Conservation (phyloP, 2,329 filamentous ascomycete genomes). For the Macrophomina phaseolina region DNA sequence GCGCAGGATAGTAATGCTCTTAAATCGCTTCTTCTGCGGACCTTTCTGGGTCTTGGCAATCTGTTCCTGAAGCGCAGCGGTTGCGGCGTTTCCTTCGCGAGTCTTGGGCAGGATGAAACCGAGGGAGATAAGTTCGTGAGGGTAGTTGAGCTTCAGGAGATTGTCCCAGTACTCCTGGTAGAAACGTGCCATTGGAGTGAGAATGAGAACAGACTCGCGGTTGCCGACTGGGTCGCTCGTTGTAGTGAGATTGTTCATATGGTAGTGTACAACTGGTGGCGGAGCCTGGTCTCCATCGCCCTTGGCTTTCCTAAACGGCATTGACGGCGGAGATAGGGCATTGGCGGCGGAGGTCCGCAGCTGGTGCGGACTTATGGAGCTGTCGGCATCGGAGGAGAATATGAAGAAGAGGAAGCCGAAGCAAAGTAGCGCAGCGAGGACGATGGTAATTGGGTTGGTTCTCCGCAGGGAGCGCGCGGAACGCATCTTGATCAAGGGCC, state of each 20-base stretch:
- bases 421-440: slow-evolving; percentile 73
- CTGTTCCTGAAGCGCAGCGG: slow-evolving; percentile 79
- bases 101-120: slow-evolving; percentile 97
- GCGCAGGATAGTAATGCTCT: slow-evolving; percentile 89
- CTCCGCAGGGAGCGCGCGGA: slow-evolving; percentile 74
- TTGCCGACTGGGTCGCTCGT: slow-evolving; percentile 77
- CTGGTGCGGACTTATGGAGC: slow-evolving; percentile 56
- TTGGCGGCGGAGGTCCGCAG: slow-evolving; percentile 67
- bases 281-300: slow-evolving; percentile 62
- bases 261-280: slow-evolving; percentile 88
- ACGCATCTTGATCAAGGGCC: slow-evolving; percentile 51
- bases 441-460: slow-evolving; percentile 76
- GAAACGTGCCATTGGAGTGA: slow-evolving; percentile 92
- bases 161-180: slow-evolving; percentile 98
- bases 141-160: slow-evolving; percentile 80
- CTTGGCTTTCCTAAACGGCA: slow-evolving; percentile 72
- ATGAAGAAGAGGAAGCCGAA: slow-evolving; percentile 62
- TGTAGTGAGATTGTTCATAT: slow-evolving; percentile 93
- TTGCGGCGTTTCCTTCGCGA: slow-evolving; percentile 87
- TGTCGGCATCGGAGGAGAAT: slow-evolving; percentile 62
- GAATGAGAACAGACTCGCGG: slow-evolving; percentile 83
- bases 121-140: slow-evolving; percentile 91
- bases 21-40: slow-evolving; percentile 80
- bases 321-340: slow-evolving; percentile 74
- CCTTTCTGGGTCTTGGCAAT: slow-evolving; percentile 87